A percentile compares a stretch with the other conserved stretches of the same genome.
Evolutionary conservation across 306 rosid genomes (phyloP).

Genomic region (Trifolium pratense): DNA sequence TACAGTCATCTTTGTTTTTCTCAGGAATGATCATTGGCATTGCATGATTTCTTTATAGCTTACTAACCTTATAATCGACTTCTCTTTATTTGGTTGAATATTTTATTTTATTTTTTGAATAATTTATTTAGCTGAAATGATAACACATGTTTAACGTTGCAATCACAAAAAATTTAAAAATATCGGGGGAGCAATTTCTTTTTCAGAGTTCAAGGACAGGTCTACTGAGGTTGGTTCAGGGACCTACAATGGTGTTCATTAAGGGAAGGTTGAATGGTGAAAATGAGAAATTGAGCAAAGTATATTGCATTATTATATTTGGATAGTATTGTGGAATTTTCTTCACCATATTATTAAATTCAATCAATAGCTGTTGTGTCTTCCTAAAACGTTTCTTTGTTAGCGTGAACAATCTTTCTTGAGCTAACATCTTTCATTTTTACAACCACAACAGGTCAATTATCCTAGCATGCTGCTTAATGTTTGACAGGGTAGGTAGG

Average conservation of each 20-base stretch:
- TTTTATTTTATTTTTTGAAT: too few species aligned
- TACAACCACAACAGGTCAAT: slow-evolving; percentile 32
- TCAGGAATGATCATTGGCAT: slow-evolving; percentile 5
- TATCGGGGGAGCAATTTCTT: not conserved
- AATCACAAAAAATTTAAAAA: not conserved
- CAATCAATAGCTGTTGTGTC: not conserved
- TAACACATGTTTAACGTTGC: not conserved
- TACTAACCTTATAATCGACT: not conserved
- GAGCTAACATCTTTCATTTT: slow-evolving; percentile 36
- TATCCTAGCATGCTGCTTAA: slow-evolving; percentile 26
- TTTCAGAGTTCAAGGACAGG: too few species aligned
- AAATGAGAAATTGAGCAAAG: not conserved
- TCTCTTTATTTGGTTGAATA: too few species aligned
- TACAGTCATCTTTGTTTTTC: not conserved
- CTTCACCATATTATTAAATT: slow-evolving; percentile 3
- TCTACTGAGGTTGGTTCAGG: too few species aligned
- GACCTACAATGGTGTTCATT: too few species aligned
- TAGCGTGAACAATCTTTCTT: slow-evolving; percentile 13
- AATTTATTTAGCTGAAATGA: too few species aligned
- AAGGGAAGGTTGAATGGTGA: not conserved
- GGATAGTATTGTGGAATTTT: not conserved
- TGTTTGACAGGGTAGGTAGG: slow-evolving; percentile 71
- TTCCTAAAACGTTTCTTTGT: not conserved
- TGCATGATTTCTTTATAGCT: not conserved
- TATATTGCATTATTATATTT: not conserved